Base-by-base conservation (phyloP, 345 rosid species). In the Populus ilicifolia region DNA sequence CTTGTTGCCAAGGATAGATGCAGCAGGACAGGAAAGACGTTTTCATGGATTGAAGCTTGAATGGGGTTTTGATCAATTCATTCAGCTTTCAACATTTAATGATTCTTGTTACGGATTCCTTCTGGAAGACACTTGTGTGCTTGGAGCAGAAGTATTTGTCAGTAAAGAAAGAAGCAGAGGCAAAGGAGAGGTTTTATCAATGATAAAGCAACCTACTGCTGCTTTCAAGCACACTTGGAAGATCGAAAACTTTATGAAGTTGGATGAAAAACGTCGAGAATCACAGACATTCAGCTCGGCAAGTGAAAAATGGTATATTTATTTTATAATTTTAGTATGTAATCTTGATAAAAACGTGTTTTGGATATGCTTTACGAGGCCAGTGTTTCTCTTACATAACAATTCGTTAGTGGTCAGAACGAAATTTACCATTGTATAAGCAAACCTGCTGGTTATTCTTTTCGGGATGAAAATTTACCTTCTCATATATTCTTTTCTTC, bases 71-170 rank as follows among this genome's bases (percentile, higher is more conserved):
- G 87, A 89, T 81, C 70, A 83, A 27, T 67, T 89, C 43, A 48
- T 80, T 72, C 78, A 74, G 1, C 36, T 79, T 43, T 59, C 67
- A 69, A 21, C 29, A 18, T 83, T 89, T 50, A 68, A 36, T 0
- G 83, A 84, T 54, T 71, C 71, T 20, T 70, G 61, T 16, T 82
- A 82, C n/a, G 91, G 87, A 29, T 85, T 82, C 80, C 80, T 85
- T 0, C 66, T 84, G 56, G 82, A 84, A 0, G 88, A 85, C 74
- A 46, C 80, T 5, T 85, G 88, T 39, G 82, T 81, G 12, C 23
- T 89, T 29, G 89, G 89, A 23, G 88, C 74, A 8, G 89, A 89
- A 70, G 85, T 88, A 7, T 84, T 83, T 41, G 85, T 84, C 17
- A 7, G 72, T 17, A 81, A 70, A 78, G 92, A 85, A 81, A 80